A percentile compares a stretch with the other conserved stretches of the same genome.
These are phyloP conservation scores for Arachnopeziza araneosa DNA, from an alignment of 2,329 filamentous ascomycete genomes.

Conservation along the genomic window DNA sequence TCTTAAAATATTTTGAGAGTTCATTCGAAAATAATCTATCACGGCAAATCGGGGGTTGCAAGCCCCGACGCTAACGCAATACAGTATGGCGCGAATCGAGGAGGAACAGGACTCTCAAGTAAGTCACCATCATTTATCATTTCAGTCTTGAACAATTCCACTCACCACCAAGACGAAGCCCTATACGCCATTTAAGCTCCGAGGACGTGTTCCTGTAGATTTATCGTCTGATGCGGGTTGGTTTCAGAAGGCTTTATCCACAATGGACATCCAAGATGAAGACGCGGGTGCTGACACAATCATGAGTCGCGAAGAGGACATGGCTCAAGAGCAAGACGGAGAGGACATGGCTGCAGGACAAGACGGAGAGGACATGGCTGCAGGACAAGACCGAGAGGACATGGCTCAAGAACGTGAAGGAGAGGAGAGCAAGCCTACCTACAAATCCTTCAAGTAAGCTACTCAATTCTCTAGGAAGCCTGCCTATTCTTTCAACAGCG, in stretches of 20 bases:
- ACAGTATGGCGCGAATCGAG: not conserved
- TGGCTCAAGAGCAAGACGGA: not conserved
- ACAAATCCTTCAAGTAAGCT: slow-evolving; percentile 35
- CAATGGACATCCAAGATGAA: slow-evolving; percentile 12
- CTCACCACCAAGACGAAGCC: not conserved
- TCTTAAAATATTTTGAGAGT: not conserved
- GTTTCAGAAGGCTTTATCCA: not conserved
- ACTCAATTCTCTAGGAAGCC: slow-evolving; percentile 16
- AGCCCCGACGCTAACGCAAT: not conserved
- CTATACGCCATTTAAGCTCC: not conserved
- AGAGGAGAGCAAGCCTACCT: slow-evolving; percentile 27
- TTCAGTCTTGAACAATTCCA: not conserved
- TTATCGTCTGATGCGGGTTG: not conserved
- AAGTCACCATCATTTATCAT: not conserved
- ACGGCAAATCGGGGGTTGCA: not conserved
- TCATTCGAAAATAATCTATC: not conserved
- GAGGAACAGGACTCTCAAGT: not conserved
- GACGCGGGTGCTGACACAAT: slow-evolving; percentile 7
- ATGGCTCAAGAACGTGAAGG: not conserved
- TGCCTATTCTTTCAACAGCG: not conserved
- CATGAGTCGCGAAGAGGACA: not conserved
- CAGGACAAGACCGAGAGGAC: slow-evolving; percentile 9
- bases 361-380: not conserved
- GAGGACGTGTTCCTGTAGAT: not conserved
- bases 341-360: slow-evolving; percentile 6